phyloP scores from a whole-genome alignment of 2,329 filamentous ascomycete genomes.

The Alternaria gansuensis region DNA sequence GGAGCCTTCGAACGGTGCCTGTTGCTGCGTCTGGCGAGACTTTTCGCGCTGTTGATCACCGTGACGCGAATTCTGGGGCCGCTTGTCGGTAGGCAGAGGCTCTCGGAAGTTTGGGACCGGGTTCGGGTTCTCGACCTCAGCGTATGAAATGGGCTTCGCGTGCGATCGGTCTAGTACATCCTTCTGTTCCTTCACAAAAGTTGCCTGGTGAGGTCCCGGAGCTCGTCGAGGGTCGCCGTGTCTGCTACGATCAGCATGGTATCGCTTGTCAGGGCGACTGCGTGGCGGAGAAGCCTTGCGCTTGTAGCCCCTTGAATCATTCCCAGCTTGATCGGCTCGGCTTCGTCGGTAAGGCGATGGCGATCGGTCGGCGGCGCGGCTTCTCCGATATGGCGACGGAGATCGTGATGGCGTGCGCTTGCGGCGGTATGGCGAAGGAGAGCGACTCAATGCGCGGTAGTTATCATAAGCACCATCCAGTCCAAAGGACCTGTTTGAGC shows the following conservation, averaged over 20 bases:
- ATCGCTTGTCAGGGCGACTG: slow-evolving; percentile 66
- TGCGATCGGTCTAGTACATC: slow-evolving; percentile 24
- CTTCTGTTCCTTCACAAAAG: slow-evolving; percentile 22
- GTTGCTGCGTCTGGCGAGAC: slow-evolving; percentile 14
- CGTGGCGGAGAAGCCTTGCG: slow-evolving; percentile 55
- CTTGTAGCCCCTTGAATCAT: slow-evolving; percentile 49
- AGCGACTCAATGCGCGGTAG: slow-evolving; percentile 42
- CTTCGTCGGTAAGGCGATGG: slow-evolving; percentile 41
- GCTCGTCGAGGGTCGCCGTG: slow-evolving; percentile 68
- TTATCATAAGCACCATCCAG: slow-evolving; percentile 41
- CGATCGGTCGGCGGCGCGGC: slow-evolving; percentile 35
- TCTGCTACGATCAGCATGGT: slow-evolving; percentile 48
- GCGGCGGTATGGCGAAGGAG: slow-evolving; percentile 44
- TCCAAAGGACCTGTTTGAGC: slow-evolving; percentile 44
- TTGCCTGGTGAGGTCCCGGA: slow-evolving; percentile 38
- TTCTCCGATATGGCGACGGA: slow-evolving; percentile 43
- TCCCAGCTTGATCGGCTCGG: slow-evolving; percentile 34
- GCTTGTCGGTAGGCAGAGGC: slow-evolving; percentile 20
- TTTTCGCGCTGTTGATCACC: slow-evolving; percentile 9
- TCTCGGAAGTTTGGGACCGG: slow-evolving; percentile 34
- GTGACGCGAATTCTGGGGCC: slow-evolving; percentile 14
- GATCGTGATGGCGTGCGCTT: slow-evolving; percentile 38
- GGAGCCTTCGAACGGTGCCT: slow-evolving; percentile 14
- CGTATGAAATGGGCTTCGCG: slow-evolving; percentile 43
- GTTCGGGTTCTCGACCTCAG: slow-evolving; percentile 57